Evolutionary conservation across 495 filamentous ascomycete genomes (phyloP).

Genomic region (Pyrenula aspistea): DNA sequence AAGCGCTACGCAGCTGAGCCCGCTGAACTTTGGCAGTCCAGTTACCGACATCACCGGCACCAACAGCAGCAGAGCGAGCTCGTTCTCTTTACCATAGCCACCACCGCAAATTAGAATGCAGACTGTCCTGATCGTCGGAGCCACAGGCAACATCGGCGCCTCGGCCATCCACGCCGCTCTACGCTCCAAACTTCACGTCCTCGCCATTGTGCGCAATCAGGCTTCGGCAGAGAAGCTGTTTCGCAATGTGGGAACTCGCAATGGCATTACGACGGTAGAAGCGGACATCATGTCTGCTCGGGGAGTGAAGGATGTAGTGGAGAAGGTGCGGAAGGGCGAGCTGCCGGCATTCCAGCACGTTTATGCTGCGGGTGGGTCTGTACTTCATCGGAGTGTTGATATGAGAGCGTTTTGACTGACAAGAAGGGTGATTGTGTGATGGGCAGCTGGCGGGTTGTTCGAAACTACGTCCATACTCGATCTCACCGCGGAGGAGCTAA

Average conservation of each 20-base stretch:
- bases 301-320: slow-evolving; percentile 23
- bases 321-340: slow-evolving; percentile 21
- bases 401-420: no score
- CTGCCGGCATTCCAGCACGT: slow-evolving; percentile 30
- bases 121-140: slow-evolving; percentile 26
- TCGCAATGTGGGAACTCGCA: slow-evolving; percentile 15
- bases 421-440: no score
- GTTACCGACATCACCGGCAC: no score
- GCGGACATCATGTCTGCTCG: slow-evolving; percentile 19
- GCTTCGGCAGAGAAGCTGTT: slow-evolving; percentile 23
- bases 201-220: slow-evolving; percentile 29
- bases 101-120: no score
- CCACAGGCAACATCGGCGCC: slow-evolving; percentile 30
- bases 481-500: no score
- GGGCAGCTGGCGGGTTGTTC: no score
- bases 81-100: no score
- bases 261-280: slow-evolving; percentile 23
- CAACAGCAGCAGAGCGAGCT: no score
- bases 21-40: no score
- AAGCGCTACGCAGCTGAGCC: no score
- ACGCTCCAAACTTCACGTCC: slow-evolving; percentile 16
- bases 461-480: no score
- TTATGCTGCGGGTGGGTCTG: slow-evolving; percentile 20
- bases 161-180: slow-evolving; percentile 19
- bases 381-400: no score